Base-by-base conservation (phyloP, 2,329 filamentous ascomycete genomes). In the Penicillium digitatum region DNA sequence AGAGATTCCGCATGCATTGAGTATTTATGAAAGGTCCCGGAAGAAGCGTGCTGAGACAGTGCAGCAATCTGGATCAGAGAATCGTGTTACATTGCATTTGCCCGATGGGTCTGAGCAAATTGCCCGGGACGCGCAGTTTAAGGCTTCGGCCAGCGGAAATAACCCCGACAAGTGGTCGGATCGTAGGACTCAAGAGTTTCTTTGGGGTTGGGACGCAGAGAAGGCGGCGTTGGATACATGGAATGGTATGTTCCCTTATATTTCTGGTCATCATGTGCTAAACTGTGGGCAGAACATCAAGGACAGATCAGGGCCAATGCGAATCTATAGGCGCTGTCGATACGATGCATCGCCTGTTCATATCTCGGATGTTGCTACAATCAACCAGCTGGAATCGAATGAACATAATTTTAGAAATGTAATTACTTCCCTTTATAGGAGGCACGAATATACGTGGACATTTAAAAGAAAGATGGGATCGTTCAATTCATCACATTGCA, bases 101-200 rank as follows among this genome's bases (percentile, higher is more conserved):
- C 68, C 70, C 14, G 73, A 75, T 52, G 73, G 72, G 0, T 70
- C 71, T 2, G 69, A 73, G 72, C 58, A 78, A 69, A 51, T 66
- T 45, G 65, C 71, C 37, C 60, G 74, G 73, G 53, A 81, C 81
- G 56, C 64, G 43, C 69, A 69, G 39, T 71, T 72, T 55, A 62
- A 57, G 12, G 56, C 62, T 10, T 67, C 69, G 9, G 57, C 58
- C 1, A 66, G 59, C 18, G 67, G 62, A 6, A 55, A 60, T 3
- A 73, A 68, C 37, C 84, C 84, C 2, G 85, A 87, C 70, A 85
- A 85, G 70, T 87, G 84, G 84, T 79, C 82, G 7, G 85, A 84
- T 64, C 81, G 82, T 12, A 82, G 86, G 56, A 83, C 85, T 39
- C 85, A 87, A 66, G 76, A 80, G 66, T 64, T 70, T 18, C 45